A percentile compares a stretch with the other conserved stretches of the same genome.
These are phyloP conservation scores for Solioccasus polychromus DNA, from an alignment of 768 basidiomycete genomes.

Conservation along the genomic window DNA sequence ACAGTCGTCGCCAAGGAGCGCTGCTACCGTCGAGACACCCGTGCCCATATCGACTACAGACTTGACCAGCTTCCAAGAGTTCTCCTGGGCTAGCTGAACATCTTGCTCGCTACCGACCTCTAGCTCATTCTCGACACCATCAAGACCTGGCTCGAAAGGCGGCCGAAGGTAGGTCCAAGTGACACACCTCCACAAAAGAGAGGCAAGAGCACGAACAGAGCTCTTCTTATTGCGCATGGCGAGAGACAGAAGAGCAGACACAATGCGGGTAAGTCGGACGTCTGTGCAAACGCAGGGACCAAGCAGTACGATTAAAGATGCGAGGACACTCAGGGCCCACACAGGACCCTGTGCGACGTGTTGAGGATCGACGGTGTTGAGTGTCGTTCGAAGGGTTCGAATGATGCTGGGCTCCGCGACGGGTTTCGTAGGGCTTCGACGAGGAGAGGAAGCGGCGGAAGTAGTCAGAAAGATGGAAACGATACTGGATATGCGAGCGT, in stretches of 20 bases:
- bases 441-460: conserved; percentile 33
- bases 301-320: conserved; percentile 63
- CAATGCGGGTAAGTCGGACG: conserved; percentile 39
- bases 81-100: conserved; percentile 28
- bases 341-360: conserved; percentile 74
- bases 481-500: conserved; percentile 50
- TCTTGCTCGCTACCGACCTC: conserved; percentile 24
- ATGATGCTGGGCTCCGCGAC: conserved; percentile 50
- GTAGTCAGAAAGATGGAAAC: conserved; percentile 50
- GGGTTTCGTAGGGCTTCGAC: conserved; percentile 35
- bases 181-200: conserved; percentile 63
- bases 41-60: conserved; percentile 57
- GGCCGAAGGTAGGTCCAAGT: conserved; percentile 68
- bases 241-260: conserved; percentile 50
- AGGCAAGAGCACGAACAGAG: conserved; percentile 58
- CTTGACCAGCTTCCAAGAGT: conserved; percentile 48
- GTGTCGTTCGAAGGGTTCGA: conserved; percentile 64
- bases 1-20: conserved; percentile 43
- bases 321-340: conserved; percentile 71
- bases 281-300: conserved; percentile 52
- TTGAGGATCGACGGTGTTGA: conserved; percentile 50
- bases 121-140: conserved; percentile 23
- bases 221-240: conserved; percentile 63
- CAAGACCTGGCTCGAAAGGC: conserved; percentile 25
- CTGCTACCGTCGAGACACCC: conserved; percentile 55